phyloP scores from a whole-genome alignment of 1,139 yeast genomes.

The Lodderomyces pseudojiufengensis region DNA sequence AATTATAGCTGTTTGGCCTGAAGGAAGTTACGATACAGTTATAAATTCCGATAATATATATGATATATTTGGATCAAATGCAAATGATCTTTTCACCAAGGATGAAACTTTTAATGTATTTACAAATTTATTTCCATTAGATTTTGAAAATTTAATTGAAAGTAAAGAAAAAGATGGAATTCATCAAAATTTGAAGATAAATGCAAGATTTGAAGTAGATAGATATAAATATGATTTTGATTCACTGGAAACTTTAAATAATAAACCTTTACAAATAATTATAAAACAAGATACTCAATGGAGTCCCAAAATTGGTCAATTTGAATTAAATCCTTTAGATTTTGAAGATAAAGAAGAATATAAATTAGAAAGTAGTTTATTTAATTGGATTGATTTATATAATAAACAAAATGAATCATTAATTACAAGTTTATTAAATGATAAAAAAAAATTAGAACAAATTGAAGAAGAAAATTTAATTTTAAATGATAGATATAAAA shows the following conservation, averaged over 20 bases:
- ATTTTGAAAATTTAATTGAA: slow-evolving; percentile 12
- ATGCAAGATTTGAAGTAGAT: slow-evolving; percentile 10
- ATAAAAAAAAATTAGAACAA: slow-evolving; percentile 7
- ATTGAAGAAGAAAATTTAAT: slow-evolving; percentile 13
- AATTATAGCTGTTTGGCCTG: slow-evolving; percentile 12
- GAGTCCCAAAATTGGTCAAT: slow-evolving; percentile 24
- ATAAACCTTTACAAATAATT: slow-evolving; percentile 14
- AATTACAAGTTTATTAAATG: slow-evolving; percentile 6
- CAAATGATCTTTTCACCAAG: slow-evolving; percentile 2
- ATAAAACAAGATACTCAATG: slow-evolving; percentile 23
- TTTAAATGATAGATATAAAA: slow-evolving; percentile 17
- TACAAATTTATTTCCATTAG: slow-evolving; percentile 14
- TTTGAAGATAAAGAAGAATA: slow-evolving; percentile 12
- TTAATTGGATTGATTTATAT: slow-evolving; percentile 28
- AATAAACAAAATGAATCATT: slow-evolving; percentile 16
- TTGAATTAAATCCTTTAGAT: slow-evolving; percentile 18
- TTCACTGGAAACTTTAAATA: slow-evolving; percentile 8
- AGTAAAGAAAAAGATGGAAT: slow-evolving; percentile 7
- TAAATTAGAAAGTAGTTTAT: slow-evolving; percentile 16
- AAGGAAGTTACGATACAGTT: slow-evolving; percentile 13
- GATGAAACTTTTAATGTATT: slow-evolving; percentile 5
- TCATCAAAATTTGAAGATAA: slow-evolving; percentile 8
- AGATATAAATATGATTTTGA: slow-evolving; percentile 7
- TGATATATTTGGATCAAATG: slow-evolving; percentile 10
- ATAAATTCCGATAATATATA: slow-evolving; percentile 8